Evolutionary conservation across 805 yeast species (phyloP), one percentile per base, ranked within the genome.

Genomic region (Lipomyces starkeyi): DNA sequence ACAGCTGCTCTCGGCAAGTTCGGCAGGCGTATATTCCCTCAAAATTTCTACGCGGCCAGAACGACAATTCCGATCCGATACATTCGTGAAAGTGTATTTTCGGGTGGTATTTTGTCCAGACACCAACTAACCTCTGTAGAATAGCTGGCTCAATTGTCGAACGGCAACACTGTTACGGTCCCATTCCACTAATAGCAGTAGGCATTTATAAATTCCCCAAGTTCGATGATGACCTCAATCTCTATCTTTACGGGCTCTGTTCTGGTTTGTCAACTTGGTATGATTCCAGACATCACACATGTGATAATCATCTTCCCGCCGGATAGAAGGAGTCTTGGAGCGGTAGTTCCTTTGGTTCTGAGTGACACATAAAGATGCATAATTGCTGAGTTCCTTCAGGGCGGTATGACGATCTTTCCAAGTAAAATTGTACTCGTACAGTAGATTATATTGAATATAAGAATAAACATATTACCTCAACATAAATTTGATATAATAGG

Each of bases 11-110:
- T 3, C 40, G 66, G 14, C 58, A 62, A 64, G 34, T 67, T 61
- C 35, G 70, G 70, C 60, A 68, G 68, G 27, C 70, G 64, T 58
- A 49, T 67, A 0, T 65, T 67, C 37, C 68, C 68, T n/a, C 70
- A 67, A 59, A 35, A 60, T 2, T 62, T 67, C 27, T 57, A 40
- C 25, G 70, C 65, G 6, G 70, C 70, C 6, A 17, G 68, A 1
- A 52, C n/a, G 34, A 60, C 68, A 2, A 58, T 63, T 2, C 55
- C 40, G 22, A n/a, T 14, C 7, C 34, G 40, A 29, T 58, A 20
- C 49, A 40, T 61, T 34, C 54, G 59, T 22, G 53, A 64, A 4
- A 4, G 29, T 47, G 56, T 11, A 14, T 11, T 9, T 27, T 25
- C 27, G 56, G 17, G 4, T 25, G 56, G 5, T 17, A 13, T 13